phyloP scores from a whole-genome alignment of 306 rosid genomes.

The Lathyrus sativus region DNA sequence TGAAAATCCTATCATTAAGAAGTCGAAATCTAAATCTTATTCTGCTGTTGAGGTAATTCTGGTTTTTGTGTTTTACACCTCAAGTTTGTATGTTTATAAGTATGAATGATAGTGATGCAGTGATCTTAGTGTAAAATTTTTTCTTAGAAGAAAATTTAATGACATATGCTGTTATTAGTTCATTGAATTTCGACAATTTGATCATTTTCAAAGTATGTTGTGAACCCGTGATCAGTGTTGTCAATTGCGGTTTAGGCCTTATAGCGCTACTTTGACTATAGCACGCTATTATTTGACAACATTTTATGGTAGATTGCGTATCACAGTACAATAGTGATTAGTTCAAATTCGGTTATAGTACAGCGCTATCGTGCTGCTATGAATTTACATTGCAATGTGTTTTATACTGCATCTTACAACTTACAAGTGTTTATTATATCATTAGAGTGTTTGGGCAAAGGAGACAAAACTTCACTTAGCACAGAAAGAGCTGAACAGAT shows the following conservation, averaged over 20 bases:
- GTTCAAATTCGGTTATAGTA: neutral
- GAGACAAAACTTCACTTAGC: constrained; percentile 84
- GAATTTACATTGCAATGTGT: too few species aligned
- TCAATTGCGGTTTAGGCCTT: neutral
- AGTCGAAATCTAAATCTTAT: constrained; percentile 70
- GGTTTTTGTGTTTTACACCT: constrained; percentile 6
- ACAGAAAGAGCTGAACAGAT: constrained; percentile 74
- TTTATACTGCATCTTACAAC: too few species aligned
- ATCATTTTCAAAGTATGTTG: neutral
- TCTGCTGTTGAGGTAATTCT: constrained; percentile 80
- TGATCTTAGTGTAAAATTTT: neutral
- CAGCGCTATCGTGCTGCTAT: neutral
- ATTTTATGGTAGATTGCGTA: neutral
- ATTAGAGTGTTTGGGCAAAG: constrained; percentile 78
- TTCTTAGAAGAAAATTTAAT: too few species aligned
- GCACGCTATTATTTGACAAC: neutral
- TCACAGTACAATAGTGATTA: neutral
- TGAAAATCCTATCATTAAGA: constrained; percentile 67
- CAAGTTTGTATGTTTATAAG: constrained; percentile 5
- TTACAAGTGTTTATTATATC: constrained; percentile 38
- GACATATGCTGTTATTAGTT: too few species aligned
- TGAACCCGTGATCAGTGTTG: neutral
- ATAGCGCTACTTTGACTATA: neutral
- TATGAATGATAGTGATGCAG: neutral
- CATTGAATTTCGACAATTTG: too few species aligned